These are phyloP conservation scores for Ogataea neopini DNA, from an alignment of 805 yeast species.

Conservation along the genomic window DNA sequence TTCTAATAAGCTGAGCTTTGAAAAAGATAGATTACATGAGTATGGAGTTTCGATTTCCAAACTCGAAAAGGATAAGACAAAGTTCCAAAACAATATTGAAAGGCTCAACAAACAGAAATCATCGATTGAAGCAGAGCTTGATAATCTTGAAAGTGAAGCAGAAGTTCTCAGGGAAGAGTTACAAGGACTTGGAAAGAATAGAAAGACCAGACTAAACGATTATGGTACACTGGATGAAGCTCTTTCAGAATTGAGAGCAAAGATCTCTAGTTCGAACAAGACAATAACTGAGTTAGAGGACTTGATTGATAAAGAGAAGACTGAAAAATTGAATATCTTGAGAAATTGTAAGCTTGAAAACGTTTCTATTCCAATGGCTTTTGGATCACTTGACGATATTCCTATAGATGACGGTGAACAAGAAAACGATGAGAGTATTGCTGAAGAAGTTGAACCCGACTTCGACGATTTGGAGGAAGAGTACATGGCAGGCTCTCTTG, in stretches of 20 bases:
- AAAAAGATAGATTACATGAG: conserved; percentile 56
- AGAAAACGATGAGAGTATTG: conserved; percentile 32
- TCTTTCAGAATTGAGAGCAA: conserved; percentile 32
- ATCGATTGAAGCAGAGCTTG: conserved; percentile 35
- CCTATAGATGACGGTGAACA: conserved; percentile 55
- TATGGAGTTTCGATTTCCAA: conserved; percentile 47
- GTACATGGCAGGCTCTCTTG: conserved; percentile 38
- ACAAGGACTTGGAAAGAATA: conserved; percentile 15
- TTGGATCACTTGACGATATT: conserved; percentile 60
- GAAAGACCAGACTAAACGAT: conserved; percentile 19
- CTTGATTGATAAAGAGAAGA: conserved; percentile 49
- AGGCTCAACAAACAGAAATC: conserved; percentile 37
- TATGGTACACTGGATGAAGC: conserved; percentile 32
- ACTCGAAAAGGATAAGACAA: conserved; percentile 41
- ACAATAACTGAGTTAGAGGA: conserved; percentile 48
- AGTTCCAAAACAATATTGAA: conserved; percentile 37
- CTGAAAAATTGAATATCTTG: conserved; percentile 59
- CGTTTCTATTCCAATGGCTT: conserved; percentile 58
- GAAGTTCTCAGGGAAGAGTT: conserved; percentile 40
- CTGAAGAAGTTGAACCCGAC: conserved; percentile 55
- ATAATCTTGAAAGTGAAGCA: conserved; percentile 42
- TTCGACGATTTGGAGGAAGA: conserved; percentile 47
- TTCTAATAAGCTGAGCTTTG: conserved; percentile 64
- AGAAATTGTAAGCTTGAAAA: conserved; percentile 76
- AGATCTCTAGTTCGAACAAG: conserved; percentile 35